Evolutionary conservation across 2,329 filamentous ascomycete genomes (phyloP).

Genomic region (Alternaria sp.): DNA sequence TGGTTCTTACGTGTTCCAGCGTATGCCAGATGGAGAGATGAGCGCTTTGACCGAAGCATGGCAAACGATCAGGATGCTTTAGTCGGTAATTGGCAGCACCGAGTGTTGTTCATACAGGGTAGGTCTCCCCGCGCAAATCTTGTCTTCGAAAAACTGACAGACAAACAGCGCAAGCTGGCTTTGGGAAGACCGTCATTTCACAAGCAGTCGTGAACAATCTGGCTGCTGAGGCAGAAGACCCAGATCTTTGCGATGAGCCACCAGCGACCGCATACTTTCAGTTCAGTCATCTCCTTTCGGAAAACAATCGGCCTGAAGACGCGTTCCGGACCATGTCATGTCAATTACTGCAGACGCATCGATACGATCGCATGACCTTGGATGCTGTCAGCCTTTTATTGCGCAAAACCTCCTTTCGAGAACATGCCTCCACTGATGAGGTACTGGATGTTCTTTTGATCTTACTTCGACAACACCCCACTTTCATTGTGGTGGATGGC

Average conservation of each 20-base stretch:
- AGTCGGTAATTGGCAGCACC: constrained; percentile 36
- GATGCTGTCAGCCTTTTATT: constrained; percentile 41
- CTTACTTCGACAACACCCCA: constrained; percentile 43
- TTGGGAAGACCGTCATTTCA: constrained; percentile 44
- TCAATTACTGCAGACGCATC: constrained; percentile 39
- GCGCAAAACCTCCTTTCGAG: constrained; percentile 35
- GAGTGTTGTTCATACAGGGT: constrained; percentile 46
- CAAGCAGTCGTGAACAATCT: constrained; percentile 37
- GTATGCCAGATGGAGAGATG: constrained; percentile 39
- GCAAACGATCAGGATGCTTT: constrained; percentile 33
- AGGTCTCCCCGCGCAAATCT: background rate
- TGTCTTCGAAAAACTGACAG: constrained; percentile 11
- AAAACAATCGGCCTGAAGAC: constrained; percentile 30
- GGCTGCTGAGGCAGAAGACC: constrained; percentile 28
- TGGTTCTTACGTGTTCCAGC: constrained; percentile 38
- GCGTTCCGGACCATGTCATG: constrained; percentile 37
- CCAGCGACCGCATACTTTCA: constrained; percentile 37
- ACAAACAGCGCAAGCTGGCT: constrained; percentile 38
- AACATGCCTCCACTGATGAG: constrained; percentile 41
- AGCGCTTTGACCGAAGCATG: constrained; percentile 26
- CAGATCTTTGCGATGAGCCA: constrained; percentile 36
- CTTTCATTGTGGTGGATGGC: constrained; percentile 44
- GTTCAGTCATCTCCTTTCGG: constrained; percentile 31
- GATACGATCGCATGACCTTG: constrained; percentile 34
- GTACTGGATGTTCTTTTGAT: constrained; percentile 36